These are phyloP conservation scores for Lolium multiflorum DNA, from an alignment of 176 grass and related monocot genomes.

Conservation along the genomic window DNA sequence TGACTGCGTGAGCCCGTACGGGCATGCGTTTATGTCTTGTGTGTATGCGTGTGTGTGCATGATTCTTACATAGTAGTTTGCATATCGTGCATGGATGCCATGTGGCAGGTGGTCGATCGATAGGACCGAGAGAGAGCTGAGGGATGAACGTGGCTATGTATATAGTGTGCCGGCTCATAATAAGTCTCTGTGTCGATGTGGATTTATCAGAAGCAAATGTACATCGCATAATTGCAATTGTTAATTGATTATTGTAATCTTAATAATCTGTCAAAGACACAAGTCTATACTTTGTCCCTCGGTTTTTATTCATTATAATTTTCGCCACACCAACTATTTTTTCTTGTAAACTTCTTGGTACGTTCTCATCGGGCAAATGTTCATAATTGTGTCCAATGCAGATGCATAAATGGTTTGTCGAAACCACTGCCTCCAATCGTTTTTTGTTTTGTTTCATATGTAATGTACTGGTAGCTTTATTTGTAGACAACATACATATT, in stretches of 20 bases:
- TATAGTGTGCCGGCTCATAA: no score
- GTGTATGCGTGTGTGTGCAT: no score
- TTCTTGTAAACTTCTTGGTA: neutral
- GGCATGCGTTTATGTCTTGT: no score
- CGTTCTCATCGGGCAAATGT: neutral
- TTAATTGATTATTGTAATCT: neutral
- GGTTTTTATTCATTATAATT: neutral
- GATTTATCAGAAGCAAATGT: no score
- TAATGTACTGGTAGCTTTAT: no score
- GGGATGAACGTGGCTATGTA: no score
- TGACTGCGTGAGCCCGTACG: neutral
- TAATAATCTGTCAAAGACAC: neutral
- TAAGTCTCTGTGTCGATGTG: no score
- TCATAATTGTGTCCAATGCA: neutral
- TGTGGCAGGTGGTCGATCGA: neutral
- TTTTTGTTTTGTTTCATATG: neutral
- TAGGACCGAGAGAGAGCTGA: neutral
- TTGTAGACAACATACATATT: neutral
- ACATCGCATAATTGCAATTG: no score
- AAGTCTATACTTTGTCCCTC: neutral
- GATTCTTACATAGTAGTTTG: neutral
- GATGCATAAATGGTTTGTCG: neutral
- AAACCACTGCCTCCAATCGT: neutral
- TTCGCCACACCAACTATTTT: neutral
- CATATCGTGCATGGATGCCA: slow-evolving; percentile 21